Base-by-base conservation (phyloP, 495 filamentous ascomycete genomes). In the Talaromyces ruber region DNA sequence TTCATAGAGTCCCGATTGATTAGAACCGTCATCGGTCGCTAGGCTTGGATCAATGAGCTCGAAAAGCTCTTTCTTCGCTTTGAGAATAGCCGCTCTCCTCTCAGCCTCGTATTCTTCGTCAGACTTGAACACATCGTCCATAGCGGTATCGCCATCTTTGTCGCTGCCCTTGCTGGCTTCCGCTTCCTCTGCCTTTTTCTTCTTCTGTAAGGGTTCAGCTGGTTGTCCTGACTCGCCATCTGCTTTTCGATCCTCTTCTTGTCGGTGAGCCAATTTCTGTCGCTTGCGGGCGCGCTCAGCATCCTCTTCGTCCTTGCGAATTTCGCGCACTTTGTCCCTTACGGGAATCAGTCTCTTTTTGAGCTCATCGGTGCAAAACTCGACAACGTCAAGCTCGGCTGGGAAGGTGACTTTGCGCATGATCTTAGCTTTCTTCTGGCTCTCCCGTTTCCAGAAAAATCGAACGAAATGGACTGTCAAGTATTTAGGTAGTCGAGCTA, bases 361-460 rank as follows among this genome's bases (percentile, higher is more conserved):
- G 53, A 98, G 81, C 59, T 94, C 86, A 43, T 97, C 93, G 58
- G 93, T 92, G 71, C 94, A 98, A 75, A 93, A 98, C 68, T 98
- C 94, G 9, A 96, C 89, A 4, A 88, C 87, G 71, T 98, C 94
- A 25, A 98, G 78, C 73, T 98, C 95, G 53, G 86, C 84, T 18
- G 93, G 93, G 72, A 98, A 98, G 0, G 90, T 92, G 51, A 98
- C 94, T 74, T 97, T 98, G 66, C 92, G 89, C 92, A 98, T 92
- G 68, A 98, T 98, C 83, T 98, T 98, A 60, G 93, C 91, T 79
- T 98, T 98, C 82, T 98, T 98, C 71, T 93, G 86, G 7, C 89
- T 90, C 62, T 93, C 90, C 21, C 88, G 83, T 71, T 95, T 93
- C 95, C 95, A 98, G 79, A 90, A 97, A 77, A 98, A 98, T 63